Evolutionary conservation across 2,329 filamentous ascomycete species (phyloP), one percentile per base, ranked within the genome.

Genomic region (Clathrospora elynae): DNA sequence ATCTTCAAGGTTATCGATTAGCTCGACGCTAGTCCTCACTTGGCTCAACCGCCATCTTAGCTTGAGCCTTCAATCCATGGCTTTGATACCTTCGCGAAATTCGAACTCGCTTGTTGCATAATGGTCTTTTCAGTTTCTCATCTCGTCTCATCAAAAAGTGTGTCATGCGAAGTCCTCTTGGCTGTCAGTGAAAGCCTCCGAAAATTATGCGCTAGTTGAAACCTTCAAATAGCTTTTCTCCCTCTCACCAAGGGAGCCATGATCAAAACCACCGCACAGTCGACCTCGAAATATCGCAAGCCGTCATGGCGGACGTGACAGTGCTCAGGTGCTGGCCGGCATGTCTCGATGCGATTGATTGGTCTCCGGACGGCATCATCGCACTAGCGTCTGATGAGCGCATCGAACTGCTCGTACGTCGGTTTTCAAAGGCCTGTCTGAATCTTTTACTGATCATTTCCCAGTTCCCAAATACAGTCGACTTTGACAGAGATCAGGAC

Each of bases 351-450:
- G 79, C 77, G 34, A 62, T 84, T n/a, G 71, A 75, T 36, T 85
- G 82, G 80, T 84, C 81, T 5, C 64, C 72, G 25, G 80, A 84
- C 53, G 78, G 79, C 31, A 76, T 79, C 34, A 72, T 85, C 30
- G 81, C 80, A 5, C 64, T 84, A 32, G 78, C 78, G 10, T 76
- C 75, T 8, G 77, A 78, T 36, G 80, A 84, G 55, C 68, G 73
- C 48, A 73, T 83, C 12, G 73, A 80, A 28, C 68, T 84, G 25
- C 59, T 83, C 71, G 80, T 62, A 44, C 39, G 46, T 37, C 35
- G n/a, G 26, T 5, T 20, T 18, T 14, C 2, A 18, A 14, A 7
- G 11, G 17, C 17, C 19, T 29, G 34, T 23, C 17, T 12, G 24
- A 31, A 18, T 11, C 22, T 34, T 22, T 24, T 22, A 19, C 39